phyloP scores from a whole-genome alignment of 768 basidiomycete species.

The Amyloporia xantha region DNA sequence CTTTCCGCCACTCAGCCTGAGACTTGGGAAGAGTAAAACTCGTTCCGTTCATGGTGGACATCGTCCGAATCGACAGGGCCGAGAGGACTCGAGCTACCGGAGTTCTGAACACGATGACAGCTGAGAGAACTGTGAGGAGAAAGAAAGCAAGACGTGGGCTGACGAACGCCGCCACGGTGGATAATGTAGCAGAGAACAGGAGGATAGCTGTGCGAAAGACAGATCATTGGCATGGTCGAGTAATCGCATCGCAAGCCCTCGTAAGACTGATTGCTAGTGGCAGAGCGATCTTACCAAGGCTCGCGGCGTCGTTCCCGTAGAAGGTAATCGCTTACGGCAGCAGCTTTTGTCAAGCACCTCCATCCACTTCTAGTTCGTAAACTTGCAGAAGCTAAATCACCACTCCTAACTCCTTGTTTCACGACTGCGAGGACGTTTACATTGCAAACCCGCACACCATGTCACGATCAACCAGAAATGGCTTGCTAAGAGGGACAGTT shows the following conservation, averaged over 20 bases:
- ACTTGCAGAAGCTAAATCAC: too few species aligned
- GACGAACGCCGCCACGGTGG: background rate
- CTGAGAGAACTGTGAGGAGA: conserved; percentile 9
- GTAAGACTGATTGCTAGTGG: background rate
- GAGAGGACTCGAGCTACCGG: conserved; percentile 13
- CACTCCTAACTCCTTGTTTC: too few species aligned
- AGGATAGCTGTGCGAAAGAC: too few species aligned
- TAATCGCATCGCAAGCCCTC: too few species aligned
- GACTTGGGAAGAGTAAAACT: conserved; percentile 26
- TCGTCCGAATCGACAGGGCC: conserved; percentile 6
- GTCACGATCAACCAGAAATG: conserved; percentile 22
- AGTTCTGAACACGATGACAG: conserved; percentile 7
- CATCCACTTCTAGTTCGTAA: too few species aligned
- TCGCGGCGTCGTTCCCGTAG: background rate
- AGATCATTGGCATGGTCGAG: too few species aligned
- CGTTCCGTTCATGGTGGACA: conserved; percentile 13
- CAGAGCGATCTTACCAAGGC: background rate
- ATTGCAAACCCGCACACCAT: background rate
- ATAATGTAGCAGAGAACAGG: too few species aligned
- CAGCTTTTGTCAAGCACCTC: background rate
- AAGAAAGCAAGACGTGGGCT: conserved; percentile 1
- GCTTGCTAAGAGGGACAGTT: conserved; percentile 71
- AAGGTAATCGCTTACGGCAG: background rate
- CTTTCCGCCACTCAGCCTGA: conserved; percentile 41
- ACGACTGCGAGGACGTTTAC: too few species aligned